Evolutionary conservation across 345 rosid species (phyloP).

Genomic region (Dimocarpus longan): DNA sequence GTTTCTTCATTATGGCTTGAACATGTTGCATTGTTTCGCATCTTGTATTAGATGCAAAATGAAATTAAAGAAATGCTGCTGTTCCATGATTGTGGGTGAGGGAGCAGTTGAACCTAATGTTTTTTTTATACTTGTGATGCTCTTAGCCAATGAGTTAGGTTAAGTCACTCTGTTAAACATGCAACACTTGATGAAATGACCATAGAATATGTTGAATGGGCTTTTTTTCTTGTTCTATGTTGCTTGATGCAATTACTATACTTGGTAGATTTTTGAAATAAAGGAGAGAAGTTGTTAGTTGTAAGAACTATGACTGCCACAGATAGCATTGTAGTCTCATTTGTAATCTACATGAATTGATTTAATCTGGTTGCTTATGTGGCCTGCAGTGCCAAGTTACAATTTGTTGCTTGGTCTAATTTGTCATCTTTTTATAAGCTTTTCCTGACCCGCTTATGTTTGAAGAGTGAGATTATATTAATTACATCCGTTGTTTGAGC

Average conservation of each 20-base stretch:
- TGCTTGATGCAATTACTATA: not conserved
- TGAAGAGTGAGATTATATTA: slow-evolving; percentile 8
- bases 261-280: not conserved
- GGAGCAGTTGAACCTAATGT: slow-evolving; percentile 9
- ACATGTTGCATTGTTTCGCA: not conserved
- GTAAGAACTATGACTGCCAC: not conserved
- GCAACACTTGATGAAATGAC: not conserved
- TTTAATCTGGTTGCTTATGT: slow-evolving; percentile 3
- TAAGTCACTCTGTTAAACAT: not conserved
- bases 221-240: not conserved
- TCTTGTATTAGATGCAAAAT: slow-evolving; percentile 2
- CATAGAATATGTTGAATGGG: not conserved
- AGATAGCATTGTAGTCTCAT: not conserved
- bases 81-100: not conserved
- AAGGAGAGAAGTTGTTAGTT: slow-evolving; percentile 3
- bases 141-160: not conserved
- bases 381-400: not conserved
- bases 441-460: not conserved
- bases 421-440: not conserved
- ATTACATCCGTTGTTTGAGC: slow-evolving; percentile 16
- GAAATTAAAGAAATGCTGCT: not conserved
- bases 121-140: not conserved
- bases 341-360: slow-evolving; percentile 6
- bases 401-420: not conserved
- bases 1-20: slow-evolving; percentile 6